Base-by-base conservation (phyloP, 305 asterid species). In the Solanum hybrid region DNA sequence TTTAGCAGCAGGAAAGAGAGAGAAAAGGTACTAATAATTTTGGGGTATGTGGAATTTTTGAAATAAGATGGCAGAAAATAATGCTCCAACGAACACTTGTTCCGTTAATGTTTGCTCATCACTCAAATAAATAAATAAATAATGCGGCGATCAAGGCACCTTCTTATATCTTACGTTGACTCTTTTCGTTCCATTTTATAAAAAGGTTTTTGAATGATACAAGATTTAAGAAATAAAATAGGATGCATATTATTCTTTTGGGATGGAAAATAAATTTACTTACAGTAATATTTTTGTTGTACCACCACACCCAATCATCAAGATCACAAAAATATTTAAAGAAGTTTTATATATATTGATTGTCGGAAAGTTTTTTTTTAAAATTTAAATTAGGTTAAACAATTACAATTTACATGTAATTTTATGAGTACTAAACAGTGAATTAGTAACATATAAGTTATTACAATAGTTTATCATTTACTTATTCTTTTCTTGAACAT, bases 51-150 rank as follows among this genome's bases (percentile, higher is more conserved):
- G 78, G 88, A 85, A 85, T 57, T 32, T 72, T 77, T 57, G 78
- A 61, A 20, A 51, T 45, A 73, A 73, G 68, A 39, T 15, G 7
- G 83, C 72, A 77, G 85, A 88, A 41, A 29, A 88, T 51, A 5
- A 88, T 76, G 89, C 86, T 27, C 13, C 17, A 75, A 88, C 11
- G 65, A 75, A 39, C 86, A 88, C 34, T 51, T 88, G 89, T 76
- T 41, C 38, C 86, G 86, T 76, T 29, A 13, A 9, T 11, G 38
- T 57, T 32, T 85, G 27, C 73, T 81, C 29, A 78, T 33, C 27
- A 12, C 34, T 22, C 73, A 22, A 65, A 22, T 65, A 73, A 73
- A 14, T 70, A 24, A 70, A 24, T 24, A 70, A 24, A 5, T 45
- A 45, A 0, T 70, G 7, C 17, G 4, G 8, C 6, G 15, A 10